Percentiles rank a stretch among this genome's conserved stretches.
These are phyloP conservation scores for Colletotrichum tropicicola DNA, from an alignment of 2,329 filamentous ascomycete species.

Conservation along the genomic window DNA sequence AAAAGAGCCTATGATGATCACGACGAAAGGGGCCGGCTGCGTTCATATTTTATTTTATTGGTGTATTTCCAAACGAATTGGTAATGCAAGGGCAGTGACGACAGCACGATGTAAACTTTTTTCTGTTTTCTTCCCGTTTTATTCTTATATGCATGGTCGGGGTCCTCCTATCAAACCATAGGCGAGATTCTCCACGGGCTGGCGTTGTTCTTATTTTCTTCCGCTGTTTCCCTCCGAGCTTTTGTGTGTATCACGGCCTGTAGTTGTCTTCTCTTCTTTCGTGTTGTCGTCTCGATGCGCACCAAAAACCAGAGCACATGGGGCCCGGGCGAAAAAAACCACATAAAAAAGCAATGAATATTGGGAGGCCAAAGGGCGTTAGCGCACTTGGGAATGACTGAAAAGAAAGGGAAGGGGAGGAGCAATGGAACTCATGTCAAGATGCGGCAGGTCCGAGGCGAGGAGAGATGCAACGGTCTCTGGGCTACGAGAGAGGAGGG, in stretches of 20 bases:
- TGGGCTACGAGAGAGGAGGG: too few relatives aligned
- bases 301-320: background rate
- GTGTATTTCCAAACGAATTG: constrained; percentile 24
- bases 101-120: constrained; percentile 31
- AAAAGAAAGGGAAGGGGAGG: background rate
- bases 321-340: background rate
- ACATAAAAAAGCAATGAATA: background rate
- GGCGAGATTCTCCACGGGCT: constrained; percentile 2
- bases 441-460: constrained; percentile 17
- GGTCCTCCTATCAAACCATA: background rate
- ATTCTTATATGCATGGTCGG: constrained; percentile 30
- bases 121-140: background rate
- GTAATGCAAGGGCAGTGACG: constrained; percentile 29
- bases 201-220: constrained; percentile 14
- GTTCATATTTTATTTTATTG: constrained; percentile 15
- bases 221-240: background rate
- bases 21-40: constrained; percentile 28
- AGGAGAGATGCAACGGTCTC: too few relatives aligned
- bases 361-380: too few relatives aligned
- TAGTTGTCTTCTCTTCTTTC: background rate
- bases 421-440: background rate
- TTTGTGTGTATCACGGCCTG: background rate
- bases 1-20: constrained; percentile 25
- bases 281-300: background rate
- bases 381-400: background rate